phyloP scores from a whole-genome alignment of 768 basidiomycete genomes.

The Pholiota conissans region DNA sequence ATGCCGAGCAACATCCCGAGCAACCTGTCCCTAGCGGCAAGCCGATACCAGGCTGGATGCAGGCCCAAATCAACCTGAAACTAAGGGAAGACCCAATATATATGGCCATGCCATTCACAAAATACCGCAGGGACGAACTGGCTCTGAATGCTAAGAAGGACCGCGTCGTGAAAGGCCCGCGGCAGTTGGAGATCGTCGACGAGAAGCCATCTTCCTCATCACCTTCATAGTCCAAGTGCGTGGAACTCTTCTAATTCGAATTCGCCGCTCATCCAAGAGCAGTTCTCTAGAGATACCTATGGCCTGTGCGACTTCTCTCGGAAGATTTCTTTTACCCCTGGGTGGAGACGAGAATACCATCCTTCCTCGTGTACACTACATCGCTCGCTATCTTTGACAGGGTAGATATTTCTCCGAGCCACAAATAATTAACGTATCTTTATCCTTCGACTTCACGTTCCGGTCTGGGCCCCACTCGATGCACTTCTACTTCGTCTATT shows the following conservation, averaged over 20 bases:
- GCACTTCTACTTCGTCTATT: not conserved
- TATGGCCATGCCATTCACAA: not conserved
- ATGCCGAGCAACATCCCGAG: constrained; percentile 5
- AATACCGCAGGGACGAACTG: not conserved
- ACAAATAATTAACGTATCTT: not conserved
- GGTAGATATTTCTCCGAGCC: not conserved
- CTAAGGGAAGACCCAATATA: not conserved
- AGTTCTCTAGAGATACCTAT: not conserved
- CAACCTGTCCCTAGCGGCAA: not conserved
- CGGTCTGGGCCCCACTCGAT: not conserved
- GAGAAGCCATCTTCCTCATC: not conserved
- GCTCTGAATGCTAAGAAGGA: not conserved
- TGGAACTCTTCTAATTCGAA: not conserved
- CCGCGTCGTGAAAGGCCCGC: not conserved
- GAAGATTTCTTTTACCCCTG: not conserved
- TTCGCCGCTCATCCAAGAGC: not conserved
- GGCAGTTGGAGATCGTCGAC: not conserved
- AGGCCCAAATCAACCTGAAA: not conserved
- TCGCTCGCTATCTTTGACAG: not conserved
- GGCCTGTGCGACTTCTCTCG: not conserved
- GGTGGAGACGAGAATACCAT: not conserved
- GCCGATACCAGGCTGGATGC: not conserved
- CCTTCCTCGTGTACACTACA: not conserved
- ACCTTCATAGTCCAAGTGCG: not conserved
- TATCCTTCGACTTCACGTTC: not conserved